A percentile compares a stretch with the other conserved stretches of the same genome.
Conservation (phyloP, 345 rosid species). For the Brassica napus region DNA sequence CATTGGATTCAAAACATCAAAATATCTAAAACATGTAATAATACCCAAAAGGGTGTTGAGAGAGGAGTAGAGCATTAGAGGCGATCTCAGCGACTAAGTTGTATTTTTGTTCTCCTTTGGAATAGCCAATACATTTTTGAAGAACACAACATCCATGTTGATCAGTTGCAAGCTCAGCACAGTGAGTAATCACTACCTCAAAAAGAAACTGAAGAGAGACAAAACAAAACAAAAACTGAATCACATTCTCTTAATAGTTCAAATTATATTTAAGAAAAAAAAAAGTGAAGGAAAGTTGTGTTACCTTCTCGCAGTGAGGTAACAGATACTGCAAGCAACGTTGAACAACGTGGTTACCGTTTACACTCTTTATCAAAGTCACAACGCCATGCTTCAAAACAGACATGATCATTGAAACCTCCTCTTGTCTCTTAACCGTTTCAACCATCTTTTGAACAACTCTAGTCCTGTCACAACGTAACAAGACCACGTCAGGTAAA, state of each 20-base stretch:
- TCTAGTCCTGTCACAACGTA: constrained; percentile 54
- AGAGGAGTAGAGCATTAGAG: constrained; percentile 68
- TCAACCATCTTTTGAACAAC: constrained; percentile 84
- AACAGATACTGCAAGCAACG: constrained; percentile 64
- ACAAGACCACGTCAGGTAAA: constrained; percentile 5
- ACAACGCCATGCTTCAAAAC: constrained; percentile 66
- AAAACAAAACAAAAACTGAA: background rate
- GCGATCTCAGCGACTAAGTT: constrained; percentile 56
- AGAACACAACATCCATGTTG: constrained; percentile 82
- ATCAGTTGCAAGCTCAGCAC: constrained; percentile 76
- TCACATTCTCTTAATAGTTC: background rate
- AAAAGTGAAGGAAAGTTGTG: background rate
- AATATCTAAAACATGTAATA: background rate
- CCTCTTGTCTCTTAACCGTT: constrained; percentile 58
- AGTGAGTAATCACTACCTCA: constrained; percentile 61
- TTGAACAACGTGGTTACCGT: constrained; percentile 84
- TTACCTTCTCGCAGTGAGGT: constrained; percentile 64
- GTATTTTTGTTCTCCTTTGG: constrained; percentile 51
- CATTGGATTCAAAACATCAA: background rate
- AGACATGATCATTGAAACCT: constrained; percentile 54
- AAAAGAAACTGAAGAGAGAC: constrained; percentile 59
- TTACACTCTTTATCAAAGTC: constrained; percentile 66
- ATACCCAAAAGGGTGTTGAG: constrained; percentile 82
- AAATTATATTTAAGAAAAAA: background rate
- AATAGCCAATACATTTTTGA: constrained; percentile 67